A percentile compares a stretch with the other conserved stretches of the same genome.
Conservation (phyloP, 2,329 filamentous ascomycete species). For the Emmonsia crescens region DNA sequence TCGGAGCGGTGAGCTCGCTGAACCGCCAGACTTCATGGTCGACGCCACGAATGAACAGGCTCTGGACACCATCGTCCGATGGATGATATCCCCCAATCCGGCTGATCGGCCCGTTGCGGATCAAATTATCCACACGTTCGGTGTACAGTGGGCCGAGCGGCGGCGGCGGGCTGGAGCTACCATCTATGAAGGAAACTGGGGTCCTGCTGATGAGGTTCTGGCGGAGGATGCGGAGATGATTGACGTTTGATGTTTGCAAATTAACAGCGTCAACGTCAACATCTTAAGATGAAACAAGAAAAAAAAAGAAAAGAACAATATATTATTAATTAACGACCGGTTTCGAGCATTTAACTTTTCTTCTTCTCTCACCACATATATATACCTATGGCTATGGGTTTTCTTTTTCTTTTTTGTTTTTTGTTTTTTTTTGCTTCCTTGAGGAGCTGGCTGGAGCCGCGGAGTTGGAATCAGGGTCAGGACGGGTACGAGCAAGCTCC, state of each 20-base stretch:
- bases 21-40: slow-evolving; percentile 83
- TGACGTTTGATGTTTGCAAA: slow-evolving; percentile 35
- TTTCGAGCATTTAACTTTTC: background rate
- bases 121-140: slow-evolving; percentile 60
- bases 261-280: slow-evolving; percentile 5
- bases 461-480: background rate
- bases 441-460: background rate
- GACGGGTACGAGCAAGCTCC: background rate
- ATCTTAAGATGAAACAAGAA: background rate
- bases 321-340: background rate
- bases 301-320: background rate
- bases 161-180: slow-evolving; percentile 81
- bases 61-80: slow-evolving; percentile 71
- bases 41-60: slow-evolving; percentile 60
- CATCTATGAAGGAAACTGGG: slow-evolving; percentile 93
- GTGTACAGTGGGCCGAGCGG: slow-evolving; percentile 67
- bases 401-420: background rate
- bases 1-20: slow-evolving; percentile 47
- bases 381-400: background rate
- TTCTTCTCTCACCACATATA: background rate
- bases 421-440: background rate
- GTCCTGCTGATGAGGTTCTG: slow-evolving; percentile 58
- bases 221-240: slow-evolving; percentile 52
- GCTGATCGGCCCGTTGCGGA: slow-evolving; percentile 60
- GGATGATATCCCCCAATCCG: slow-evolving; percentile 76